Evolutionary conservation across 2,329 filamentous ascomycete genomes (phyloP), one percentile per base, ranked within the genome.

Genomic region (Bretziella fagacearum): DNA sequence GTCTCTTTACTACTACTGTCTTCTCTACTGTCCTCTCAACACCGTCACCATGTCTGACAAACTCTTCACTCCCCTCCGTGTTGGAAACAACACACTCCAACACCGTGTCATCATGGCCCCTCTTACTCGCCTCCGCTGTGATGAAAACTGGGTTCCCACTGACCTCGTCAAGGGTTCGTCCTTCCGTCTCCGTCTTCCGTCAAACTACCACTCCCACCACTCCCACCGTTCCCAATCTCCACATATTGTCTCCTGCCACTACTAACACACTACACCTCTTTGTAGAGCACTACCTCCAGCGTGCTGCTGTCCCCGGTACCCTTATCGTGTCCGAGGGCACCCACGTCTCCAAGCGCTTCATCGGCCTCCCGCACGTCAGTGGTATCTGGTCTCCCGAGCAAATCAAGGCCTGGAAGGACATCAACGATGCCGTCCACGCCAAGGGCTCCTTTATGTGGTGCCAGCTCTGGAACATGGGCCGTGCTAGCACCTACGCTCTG

Each of bases 381-480:
- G 75, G 74, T 1, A 72, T 82, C 54, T 78, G 65, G 55, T 70
- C 57, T 17, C 59, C 66, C 0, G 66, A 64, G n/a, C 74, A 80
- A 50, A 64, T 79, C 35, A 65, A 63, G 1, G 70, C 63, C 0
- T 83, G 78, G 79, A 73, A 68, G 52, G 60, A 66, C 11, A 62
- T 82, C 35, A 76, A 71, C 2, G 68, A 74, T 22, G 71, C 70
- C 1, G 74, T 83, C 0, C 79, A 84, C 56, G 64, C 63, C 18
- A 77, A 77, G 54, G 71, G 71, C 4, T 69, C 66, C 15, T 73
- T 66, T 54, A 75, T 81, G 51, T 81, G 68, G 59, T 62, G 69
- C 23, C 79, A 84, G 56, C 63, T 84, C 0, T 82, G 77, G 75
- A 70, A 71, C 1, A 60, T 76, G 0, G 78, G 79, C 6, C 69